phyloP scores from a whole-genome alignment of 768 basidiomycete species.

The Mycena rebaudengoi region DNA sequence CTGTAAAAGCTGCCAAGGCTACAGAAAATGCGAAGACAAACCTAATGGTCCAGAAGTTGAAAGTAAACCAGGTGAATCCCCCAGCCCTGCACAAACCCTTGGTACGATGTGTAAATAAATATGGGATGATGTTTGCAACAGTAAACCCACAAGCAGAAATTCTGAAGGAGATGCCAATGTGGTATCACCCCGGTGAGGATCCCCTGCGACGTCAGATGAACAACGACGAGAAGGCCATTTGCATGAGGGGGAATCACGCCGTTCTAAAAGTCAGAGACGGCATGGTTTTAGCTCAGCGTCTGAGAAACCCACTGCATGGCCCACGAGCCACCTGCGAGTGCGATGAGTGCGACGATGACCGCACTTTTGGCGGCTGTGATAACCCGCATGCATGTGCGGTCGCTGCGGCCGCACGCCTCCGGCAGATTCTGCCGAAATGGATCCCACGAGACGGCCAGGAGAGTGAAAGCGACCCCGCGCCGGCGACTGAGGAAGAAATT shows the following conservation, averaged over 20 bases:
- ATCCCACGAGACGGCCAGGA: not conserved
- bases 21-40: no score
- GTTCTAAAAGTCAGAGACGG: constrained; percentile 7
- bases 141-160: not conserved
- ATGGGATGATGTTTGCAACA: not conserved
- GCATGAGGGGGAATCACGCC: constrained; percentile 2
- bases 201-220: not conserved
- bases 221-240: not conserved
- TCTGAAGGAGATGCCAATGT: constrained; percentile 12
- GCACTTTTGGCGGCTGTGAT: not conserved
- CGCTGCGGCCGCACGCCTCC: not conserved
- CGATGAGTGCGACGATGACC: not conserved
- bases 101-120: not conserved
- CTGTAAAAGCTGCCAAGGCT: no score
- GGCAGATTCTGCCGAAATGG: constrained; percentile 1
- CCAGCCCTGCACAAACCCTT: not conserved
- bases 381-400: constrained; percentile 11
- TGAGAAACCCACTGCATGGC: not conserved
- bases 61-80: not conserved
- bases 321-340: not conserved
- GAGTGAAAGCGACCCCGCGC: not conserved
- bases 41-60: no score
- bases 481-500: not conserved
- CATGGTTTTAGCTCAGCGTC: not conserved
- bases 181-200: constrained; percentile 13